Base-by-base conservation (phyloP, 257 asterid species). In the Salvia hispanica region DNA sequence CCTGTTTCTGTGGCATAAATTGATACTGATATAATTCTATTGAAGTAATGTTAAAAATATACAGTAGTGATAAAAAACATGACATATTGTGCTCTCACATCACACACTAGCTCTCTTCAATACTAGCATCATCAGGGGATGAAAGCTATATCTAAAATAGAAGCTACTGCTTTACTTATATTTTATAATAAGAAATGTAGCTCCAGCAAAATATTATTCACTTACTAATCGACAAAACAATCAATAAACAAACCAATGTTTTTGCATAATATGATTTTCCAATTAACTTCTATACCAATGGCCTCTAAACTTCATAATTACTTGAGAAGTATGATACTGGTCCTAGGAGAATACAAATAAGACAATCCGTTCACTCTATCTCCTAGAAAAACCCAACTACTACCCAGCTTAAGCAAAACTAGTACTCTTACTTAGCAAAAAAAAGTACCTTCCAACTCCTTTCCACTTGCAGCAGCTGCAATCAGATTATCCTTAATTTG, bases 391-490 rank as follows among this genome's bases (percentile, higher is more conserved):
- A 48, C 7, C 18, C 10, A 7, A 53, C 15, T 4, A 9, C 7
- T 11, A 18, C 7, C 25, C 18, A 67, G 72, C 71, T 21, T 44
- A 56, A 62, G 67, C 14, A 14, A 18, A 66, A 67, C n/a, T 31
- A 43, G 2, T 2, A 18, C 8, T 18, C n/a, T 1, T 11, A 43
- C 46, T 34, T n/a, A 21, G 50, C 58, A 64, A 69, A 58, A 10
- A 50, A 9, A 25, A 60, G 43, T 80, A 92, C 99, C 99, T 90
- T 94, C 99, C 87, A 94, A 70, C 64, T 94, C 97, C 87, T 91
- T 94, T 70, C 99, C 97, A 83, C 87, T 91, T 60, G 99, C 95
- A 14, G 96, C 97, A 64, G 97, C 99, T 61, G 90, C 86, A 76
- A 86, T 64, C 74, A 86, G 74, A 57, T 87, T 94, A 58, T 84